phyloP scores from a whole-genome alignment of 306 rosid genomes.

The Pyrus communis region DNA sequence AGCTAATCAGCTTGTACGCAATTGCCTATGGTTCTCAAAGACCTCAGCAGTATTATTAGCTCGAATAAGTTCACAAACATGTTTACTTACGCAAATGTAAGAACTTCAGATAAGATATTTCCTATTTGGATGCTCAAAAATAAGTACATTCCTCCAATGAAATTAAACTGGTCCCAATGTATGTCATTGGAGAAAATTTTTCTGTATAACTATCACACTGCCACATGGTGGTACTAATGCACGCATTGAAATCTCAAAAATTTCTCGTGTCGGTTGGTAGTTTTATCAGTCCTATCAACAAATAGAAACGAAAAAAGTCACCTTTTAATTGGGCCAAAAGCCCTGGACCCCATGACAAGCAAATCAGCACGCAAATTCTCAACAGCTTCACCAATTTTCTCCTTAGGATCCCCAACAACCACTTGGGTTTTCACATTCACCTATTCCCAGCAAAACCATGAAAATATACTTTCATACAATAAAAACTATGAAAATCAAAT shows the following conservation, averaged over 20 bases:
- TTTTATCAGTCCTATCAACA: neutral
- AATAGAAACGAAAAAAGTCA: neutral
- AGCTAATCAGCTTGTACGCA: neutral
- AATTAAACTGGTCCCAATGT: neutral
- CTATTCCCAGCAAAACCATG: conserved; percentile 9
- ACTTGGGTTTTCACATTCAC: conserved; percentile 52
- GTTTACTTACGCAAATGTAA: neutral
- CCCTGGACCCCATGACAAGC: conserved; percentile 84
- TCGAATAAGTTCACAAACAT: neutral
- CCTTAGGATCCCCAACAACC: conserved; percentile 82
- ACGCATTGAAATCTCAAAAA: no score
- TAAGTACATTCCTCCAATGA: neutral
- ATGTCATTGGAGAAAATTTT: neutral
- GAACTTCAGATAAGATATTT: neutral
- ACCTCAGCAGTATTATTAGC: neutral
- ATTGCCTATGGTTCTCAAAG: neutral
- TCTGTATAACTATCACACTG: no score
- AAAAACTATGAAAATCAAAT: neutral
- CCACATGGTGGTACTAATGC: no score
- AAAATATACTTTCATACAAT: neutral
- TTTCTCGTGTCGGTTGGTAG: neutral
- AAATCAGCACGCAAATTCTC: conserved; percentile 64
- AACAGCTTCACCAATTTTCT: conserved; percentile 75
- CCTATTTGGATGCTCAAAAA: neutral
- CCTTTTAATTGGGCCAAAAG: conserved; percentile 84